phyloP scores from a whole-genome alignment of 805 yeast genomes.

The Starmerella scarabaei region DNA sequence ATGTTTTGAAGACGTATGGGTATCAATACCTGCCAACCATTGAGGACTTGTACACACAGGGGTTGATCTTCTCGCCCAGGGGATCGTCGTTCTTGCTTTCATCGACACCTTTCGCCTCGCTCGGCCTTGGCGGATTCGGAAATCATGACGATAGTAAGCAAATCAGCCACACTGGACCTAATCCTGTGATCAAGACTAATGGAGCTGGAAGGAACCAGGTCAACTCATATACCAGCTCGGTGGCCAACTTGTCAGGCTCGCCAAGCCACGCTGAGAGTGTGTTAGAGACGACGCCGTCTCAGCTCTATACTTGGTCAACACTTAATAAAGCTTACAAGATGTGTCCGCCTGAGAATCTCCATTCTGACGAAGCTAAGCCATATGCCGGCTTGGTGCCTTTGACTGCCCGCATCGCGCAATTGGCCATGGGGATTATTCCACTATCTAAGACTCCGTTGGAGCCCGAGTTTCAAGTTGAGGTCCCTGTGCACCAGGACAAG shows the following conservation, averaged over 20 bases:
- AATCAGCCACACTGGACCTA: not conserved
- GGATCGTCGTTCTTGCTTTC: constrained; percentile 17
- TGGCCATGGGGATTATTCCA: constrained; percentile 9
- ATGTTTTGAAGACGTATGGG: constrained; percentile 54
- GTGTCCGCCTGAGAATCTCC: constrained; percentile 20
- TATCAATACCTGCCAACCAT: constrained; percentile 37
- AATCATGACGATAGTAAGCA: no score
- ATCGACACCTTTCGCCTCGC: constrained; percentile 23
- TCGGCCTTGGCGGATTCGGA: constrained; percentile 11
- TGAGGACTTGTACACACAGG: constrained; percentile 37
- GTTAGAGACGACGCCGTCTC: constrained; percentile 4
- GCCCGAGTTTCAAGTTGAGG: constrained; percentile 9
- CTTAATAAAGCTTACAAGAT: constrained; percentile 13
- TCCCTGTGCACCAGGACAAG: constrained; percentile 4
- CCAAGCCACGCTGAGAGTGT: not conserved
- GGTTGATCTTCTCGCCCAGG: constrained; percentile 32
- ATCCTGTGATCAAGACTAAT: not conserved
- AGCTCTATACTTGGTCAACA: constrained; percentile 14
- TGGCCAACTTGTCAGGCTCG: not conserved
- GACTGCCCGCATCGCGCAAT: constrained; percentile 51
- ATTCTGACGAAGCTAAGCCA: constrained; percentile 22
- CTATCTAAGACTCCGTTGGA: constrained; percentile 12
- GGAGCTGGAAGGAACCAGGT: no score
- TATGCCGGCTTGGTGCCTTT: constrained; percentile 79
- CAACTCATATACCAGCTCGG: not conserved